Base-by-base conservation (phyloP, 306 rosid species). In the Vigna nakashimae region DNA sequence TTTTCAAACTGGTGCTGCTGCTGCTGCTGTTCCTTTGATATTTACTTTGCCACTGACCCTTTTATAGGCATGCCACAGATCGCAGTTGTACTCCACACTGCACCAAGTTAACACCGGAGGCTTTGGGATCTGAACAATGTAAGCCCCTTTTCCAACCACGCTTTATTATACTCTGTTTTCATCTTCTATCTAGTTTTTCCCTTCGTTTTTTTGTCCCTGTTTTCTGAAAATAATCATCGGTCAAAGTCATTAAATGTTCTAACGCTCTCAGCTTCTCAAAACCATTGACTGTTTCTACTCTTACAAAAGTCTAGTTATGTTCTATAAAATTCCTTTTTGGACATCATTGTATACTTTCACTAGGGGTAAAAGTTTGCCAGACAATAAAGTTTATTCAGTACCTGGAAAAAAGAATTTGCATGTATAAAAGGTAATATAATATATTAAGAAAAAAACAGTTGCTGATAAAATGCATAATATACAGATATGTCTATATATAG, bases 41-140 rank as follows among this genome's bases (percentile, higher is more conserved):
- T 68, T 75, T 59, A 81, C 66, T 36, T 32, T 24, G 66, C 36
- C 66, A 59, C 40, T 59, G 10, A 26, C 11, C 65, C 49, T 68
- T 59, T 71, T 11, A 74, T 49, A 0, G 42, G 43, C 50, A 49
- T 43, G 71, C 52, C 64, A 49, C 51, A 2, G 28, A 45, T 60
- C 4, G 22, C 55, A 4, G 24, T 60, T 60, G 66, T 60, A 60
- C 66, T 58, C 83, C 45, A 58, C 75, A 74, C 75, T 30, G 42
- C 70, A 75, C 62, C 1, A 69, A 75, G 51, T 30, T 16, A 24
- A 59, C 72, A 24, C 51, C n/a, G 38, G 51, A 58, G 62, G 11
- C 65, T 69, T 56, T n/a, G 32, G 46, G 51, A 55, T 81, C 51
- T 18, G 40, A 45, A 28, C 12, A 75, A 59, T 59, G 80, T 75